Conservation (phyloP, 768 basidiomycete species). For the Mycena metata region DNA sequence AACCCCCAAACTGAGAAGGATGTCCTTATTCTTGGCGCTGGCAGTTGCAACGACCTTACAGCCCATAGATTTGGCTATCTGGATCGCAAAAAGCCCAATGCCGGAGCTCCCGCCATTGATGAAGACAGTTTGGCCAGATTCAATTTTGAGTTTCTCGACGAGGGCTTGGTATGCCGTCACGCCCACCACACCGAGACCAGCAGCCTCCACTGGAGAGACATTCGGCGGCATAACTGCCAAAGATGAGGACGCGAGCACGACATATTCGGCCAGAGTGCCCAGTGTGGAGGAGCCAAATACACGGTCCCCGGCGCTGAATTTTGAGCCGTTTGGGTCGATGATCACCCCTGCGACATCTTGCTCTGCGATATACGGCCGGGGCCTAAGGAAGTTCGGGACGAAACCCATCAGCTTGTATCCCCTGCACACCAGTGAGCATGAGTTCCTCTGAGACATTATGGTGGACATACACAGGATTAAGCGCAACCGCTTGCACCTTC, state of each 20-base stretch:
- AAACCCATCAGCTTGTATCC: constrained; percentile 70
- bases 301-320: constrained; percentile 69
- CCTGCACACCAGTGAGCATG: constrained; percentile 47
- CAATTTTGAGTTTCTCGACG: constrained; percentile 57
- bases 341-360: constrained; percentile 75
- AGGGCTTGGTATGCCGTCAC: constrained; percentile 72
- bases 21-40: constrained; percentile 69
- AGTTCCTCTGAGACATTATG: constrained; percentile 3
- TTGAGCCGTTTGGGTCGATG: constrained; percentile 65
- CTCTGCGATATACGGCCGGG: constrained; percentile 68
- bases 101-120: constrained; percentile 80
- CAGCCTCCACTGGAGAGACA: constrained; percentile 67
- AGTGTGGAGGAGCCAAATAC: constrained; percentile 65
- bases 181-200: constrained; percentile 69
- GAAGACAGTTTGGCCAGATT: constrained; percentile 71
- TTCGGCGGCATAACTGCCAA: constrained; percentile 46
- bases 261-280: constrained; percentile 74
- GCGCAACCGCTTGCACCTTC: constrained; percentile 65
- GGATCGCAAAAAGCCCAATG: constrained; percentile 77
- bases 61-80: constrained; percentile 76
- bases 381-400: constrained; percentile 61
- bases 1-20: constrained; percentile 71
- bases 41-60: constrained; percentile 71
- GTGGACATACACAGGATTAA: constrained; percentile 73
- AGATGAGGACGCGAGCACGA: constrained; percentile 58